Conservation (phyloP, 257 asterid genomes). For the Salvia hispanica region DNA sequence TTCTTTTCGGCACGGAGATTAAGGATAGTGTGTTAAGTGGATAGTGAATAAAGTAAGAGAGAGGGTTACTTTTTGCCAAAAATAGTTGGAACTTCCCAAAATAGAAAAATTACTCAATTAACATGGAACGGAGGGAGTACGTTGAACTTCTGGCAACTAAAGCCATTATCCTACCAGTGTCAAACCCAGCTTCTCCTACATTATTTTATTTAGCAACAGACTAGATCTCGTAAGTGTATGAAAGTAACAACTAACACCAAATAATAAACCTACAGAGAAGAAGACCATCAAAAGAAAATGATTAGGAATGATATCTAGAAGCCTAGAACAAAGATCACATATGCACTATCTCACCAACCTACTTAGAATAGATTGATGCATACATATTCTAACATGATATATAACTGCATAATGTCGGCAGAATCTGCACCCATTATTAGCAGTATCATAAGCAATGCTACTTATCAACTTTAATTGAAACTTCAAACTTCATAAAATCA, state of each 20-base stretch:
- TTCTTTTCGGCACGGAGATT: no score
- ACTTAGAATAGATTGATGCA: no score
- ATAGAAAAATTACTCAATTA: no score
- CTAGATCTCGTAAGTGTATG: neutral
- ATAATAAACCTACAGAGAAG: constrained; percentile 1
- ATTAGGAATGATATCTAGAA: neutral
- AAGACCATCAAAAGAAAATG: constrained; percentile 1
- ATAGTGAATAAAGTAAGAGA: no score
- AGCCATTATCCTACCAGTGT: neutral
- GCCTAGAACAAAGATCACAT: neutral
- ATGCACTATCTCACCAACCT: neutral
- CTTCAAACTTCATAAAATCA: neutral
- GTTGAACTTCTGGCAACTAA: neutral
- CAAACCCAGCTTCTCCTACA: constrained; percentile 14
- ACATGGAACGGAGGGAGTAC: no score
- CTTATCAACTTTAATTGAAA: neutral
- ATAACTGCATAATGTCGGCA: neutral
- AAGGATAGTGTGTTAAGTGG: no score
- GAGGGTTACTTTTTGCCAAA: no score
- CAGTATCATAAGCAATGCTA: neutral
- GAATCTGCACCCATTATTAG: neutral
- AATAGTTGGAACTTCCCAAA: no score
- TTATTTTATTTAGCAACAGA: constrained; percentile 21
- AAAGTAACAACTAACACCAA: constrained; percentile 2
- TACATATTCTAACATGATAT: neutral